phyloP scores from a whole-genome alignment of 2,329 filamentous ascomycete species.

The Pyrenophora teres region DNA sequence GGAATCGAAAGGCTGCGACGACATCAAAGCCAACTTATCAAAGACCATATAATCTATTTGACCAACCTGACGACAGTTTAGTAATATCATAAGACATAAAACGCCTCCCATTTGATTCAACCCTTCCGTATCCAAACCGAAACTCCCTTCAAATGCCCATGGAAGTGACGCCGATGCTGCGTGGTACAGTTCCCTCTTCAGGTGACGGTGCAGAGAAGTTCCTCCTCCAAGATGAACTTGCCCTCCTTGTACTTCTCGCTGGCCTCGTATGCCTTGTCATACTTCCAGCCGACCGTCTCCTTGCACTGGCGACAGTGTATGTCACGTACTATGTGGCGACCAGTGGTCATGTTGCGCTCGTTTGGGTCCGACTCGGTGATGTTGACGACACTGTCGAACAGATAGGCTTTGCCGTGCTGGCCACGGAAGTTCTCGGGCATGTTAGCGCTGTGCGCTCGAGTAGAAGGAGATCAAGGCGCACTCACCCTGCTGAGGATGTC shows the following conservation, averaged over 20 bases:
- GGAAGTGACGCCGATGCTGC: slow-evolving; percentile 3
- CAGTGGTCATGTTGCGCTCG: slow-evolving; percentile 98
- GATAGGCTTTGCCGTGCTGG: slow-evolving; percentile 96
- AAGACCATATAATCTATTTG: not conserved
- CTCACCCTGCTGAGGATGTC: slow-evolving; percentile 92
- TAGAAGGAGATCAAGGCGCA: slow-evolving; percentile 1
- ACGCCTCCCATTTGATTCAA: slow-evolving; percentile 7
- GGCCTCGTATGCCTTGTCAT: slow-evolving; percentile 92
- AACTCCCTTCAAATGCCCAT: slow-evolving; percentile 36
- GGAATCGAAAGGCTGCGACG: no score
- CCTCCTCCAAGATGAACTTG: slow-evolving; percentile 94
- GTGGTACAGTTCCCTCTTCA: slow-evolving; percentile 29
- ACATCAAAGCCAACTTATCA: not conserved
- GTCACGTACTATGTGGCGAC: slow-evolving; percentile 90
- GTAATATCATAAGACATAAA: slow-evolving; percentile 7
- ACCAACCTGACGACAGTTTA: slow-evolving; percentile 10
- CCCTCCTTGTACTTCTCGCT: slow-evolving; percentile 99
- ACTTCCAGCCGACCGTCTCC: slow-evolving; percentile 96
- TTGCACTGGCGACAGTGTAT: slow-evolving; percentile 90
- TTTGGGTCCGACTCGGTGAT: slow-evolving; percentile 79
- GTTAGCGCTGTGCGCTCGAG: slow-evolving; percentile 8
- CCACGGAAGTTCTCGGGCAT: slow-evolving; percentile 85
- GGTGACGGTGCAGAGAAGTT: slow-evolving; percentile 79
- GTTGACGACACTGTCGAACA: slow-evolving; percentile 95
- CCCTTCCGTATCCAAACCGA: slow-evolving; percentile 8